These are phyloP conservation scores for Myriosclerotinia duriaeana DNA, from an alignment of 2,329 filamentous ascomycete genomes.

Conservation along the genomic window DNA sequence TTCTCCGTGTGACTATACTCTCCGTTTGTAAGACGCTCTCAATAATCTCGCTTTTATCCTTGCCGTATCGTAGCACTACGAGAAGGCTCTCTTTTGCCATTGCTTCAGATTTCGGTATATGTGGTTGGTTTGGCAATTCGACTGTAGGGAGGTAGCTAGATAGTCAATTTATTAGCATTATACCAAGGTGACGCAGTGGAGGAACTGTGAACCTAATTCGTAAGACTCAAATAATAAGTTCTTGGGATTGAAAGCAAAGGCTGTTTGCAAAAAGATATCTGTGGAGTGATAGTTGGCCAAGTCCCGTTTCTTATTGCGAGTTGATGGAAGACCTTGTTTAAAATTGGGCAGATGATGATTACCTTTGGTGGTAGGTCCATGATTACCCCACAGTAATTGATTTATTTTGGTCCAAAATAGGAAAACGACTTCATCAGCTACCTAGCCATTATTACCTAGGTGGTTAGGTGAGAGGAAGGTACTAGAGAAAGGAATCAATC, in stretches of 20 bases:
- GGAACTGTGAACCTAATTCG: background rate
- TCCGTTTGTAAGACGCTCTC: background rate
- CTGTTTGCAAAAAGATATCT: fast-evolving
- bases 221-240: background rate
- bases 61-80: background rate
- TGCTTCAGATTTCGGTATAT: too few species aligned
- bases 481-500: background rate
- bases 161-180: background rate
- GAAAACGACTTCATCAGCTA: too few species aligned
- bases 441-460: too few species aligned
- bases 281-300: background rate
- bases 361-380: too few species aligned
- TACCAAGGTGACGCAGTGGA: fast-evolving
- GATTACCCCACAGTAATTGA: background rate
- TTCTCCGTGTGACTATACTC: background rate
- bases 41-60: background rate
- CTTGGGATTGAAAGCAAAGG: background rate
- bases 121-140: background rate
- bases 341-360: background rate
- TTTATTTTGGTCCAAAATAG: too few species aligned
- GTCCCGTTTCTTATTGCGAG: background rate
- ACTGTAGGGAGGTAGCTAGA: background rate
- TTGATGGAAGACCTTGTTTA: background rate
- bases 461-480: too few species aligned
- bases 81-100: background rate